Percentiles rank a stretch among this genome's conserved stretches.
These are phyloP conservation scores for Sporothrix inflata DNA, from an alignment of 2,329 filamentous ascomycete genomes.

Conservation along the genomic window DNA sequence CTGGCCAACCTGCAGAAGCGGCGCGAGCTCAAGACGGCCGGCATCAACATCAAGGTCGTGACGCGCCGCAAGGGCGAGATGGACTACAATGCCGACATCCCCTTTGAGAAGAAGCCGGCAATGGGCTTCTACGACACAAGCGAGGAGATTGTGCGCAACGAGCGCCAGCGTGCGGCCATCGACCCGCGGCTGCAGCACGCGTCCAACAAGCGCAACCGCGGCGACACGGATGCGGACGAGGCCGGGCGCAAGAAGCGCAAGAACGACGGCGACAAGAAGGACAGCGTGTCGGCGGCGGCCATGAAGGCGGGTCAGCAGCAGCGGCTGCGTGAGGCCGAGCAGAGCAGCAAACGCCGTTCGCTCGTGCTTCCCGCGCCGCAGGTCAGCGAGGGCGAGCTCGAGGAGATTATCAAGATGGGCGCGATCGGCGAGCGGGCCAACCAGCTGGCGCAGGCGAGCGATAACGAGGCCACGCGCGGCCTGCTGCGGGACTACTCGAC, in stretches of 20 bases:
- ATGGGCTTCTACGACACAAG: conserved; percentile 90
- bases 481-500: conserved; percentile 83
- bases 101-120: conserved; percentile 90
- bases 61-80: conserved; percentile 94
- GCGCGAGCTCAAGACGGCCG: conserved; percentile 93
- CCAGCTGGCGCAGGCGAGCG: conserved; percentile 71
- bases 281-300: conserved; percentile 74
- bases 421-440: conserved; percentile 88
- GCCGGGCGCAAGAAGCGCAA: conserved; percentile 67
- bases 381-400: conserved; percentile 87
- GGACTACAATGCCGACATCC: conserved; percentile 99
- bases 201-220: conserved; percentile 86
- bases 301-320: conserved; percentile 93
- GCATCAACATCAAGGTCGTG: conserved; percentile 95
- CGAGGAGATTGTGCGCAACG: conserved; percentile 80
- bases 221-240: conserved; percentile 65
- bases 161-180: conserved; percentile 80
- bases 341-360: conserved; percentile 86
- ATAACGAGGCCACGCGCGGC: conserved; percentile 82
- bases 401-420: conserved; percentile 99
- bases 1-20: conserved; percentile 92
- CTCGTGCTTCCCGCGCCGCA: conserved; percentile 87
- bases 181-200: conserved; percentile 87
- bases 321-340: conserved; percentile 92
- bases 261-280: conserved; percentile 89